phyloP scores from a whole-genome alignment of 306 rosid genomes.

The Fragaria vesca region DNA sequence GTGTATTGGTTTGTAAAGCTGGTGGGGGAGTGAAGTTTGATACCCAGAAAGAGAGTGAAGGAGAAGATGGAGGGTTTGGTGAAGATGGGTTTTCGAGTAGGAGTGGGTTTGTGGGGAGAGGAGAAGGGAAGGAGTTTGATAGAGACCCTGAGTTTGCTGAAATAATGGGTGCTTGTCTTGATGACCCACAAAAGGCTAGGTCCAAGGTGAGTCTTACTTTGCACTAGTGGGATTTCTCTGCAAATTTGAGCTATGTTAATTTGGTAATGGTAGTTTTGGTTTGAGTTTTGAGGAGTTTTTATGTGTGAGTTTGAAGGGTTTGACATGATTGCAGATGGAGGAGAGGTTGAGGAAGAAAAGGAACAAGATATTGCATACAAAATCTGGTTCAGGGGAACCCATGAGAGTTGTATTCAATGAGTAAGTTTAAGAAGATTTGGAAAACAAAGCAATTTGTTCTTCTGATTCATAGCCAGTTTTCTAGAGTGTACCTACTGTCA shows the following conservation, averaged over 20 bases:
- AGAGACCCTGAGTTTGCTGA: conserved; percentile 85
- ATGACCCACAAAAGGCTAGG: conserved; percentile 69
- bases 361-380: conserved; percentile 76
- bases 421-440: conserved; percentile 41
- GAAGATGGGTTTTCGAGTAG: conserved; percentile 35
- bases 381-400: conserved; percentile 73
- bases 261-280: background rate
- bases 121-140: conserved; percentile 56
- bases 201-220: conserved; percentile 55
- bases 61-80: conserved; percentile 28
- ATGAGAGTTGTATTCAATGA: conserved; percentile 72
- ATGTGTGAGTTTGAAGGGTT: conserved; percentile 3
- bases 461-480: background rate
- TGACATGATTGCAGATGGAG: conserved; percentile 64
- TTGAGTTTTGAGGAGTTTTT: conserved; percentile 7
- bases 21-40: conserved; percentile 26
- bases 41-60: conserved; percentile 30
- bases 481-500: background rate
- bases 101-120: conserved; percentile 46
- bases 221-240: background rate
- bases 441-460: background rate
- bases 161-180: conserved; percentile 61
- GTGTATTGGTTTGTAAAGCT: conserved; percentile 24
- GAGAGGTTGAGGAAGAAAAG: conserved; percentile 84
- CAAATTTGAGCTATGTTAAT: background rate